Conservation (phyloP, 345 rosid genomes). For the Euphorbia pulcherrima region DNA sequence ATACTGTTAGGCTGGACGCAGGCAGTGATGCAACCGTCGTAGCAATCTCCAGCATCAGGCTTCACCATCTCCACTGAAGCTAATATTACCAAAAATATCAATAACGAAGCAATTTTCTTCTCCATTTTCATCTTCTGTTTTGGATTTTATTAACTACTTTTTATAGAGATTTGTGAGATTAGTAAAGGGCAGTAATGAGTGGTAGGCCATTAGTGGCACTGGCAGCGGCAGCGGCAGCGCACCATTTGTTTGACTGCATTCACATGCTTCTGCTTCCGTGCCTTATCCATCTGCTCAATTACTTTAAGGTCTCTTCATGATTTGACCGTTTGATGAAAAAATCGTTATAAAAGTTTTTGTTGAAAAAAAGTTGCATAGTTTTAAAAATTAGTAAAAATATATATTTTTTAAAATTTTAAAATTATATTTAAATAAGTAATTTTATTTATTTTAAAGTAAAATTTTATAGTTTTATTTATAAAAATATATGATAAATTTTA, state of each 20-base stretch:
- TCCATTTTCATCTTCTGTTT: not conserved
- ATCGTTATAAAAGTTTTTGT: too few species aligned
- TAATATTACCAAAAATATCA: not conserved
- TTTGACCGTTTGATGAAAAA: too few species aligned
- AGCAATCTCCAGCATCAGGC: slow-evolving; percentile 10
- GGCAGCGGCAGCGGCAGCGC: not conserved
- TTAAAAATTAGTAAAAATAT: too few species aligned
- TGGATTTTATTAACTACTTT: not conserved
- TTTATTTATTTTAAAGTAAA: too few species aligned
- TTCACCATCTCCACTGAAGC: not conserved
- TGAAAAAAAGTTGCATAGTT: too few species aligned
- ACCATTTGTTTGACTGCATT: not conserved
- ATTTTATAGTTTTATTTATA: too few species aligned
- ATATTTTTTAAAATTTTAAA: too few species aligned
- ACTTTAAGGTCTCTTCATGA: too few species aligned
- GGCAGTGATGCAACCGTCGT: slow-evolving; percentile 19
- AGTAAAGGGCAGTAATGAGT: not conserved
- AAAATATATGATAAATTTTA: too few species aligned
- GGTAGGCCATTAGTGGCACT: too few species aligned
- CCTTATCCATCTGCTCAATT: not conserved
- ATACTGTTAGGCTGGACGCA: slow-evolving; percentile 18
- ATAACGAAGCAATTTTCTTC: not conserved
- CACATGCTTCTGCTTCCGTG: not conserved
- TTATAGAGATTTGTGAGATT: too few species aligned
- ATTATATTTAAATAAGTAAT: too few species aligned